phyloP scores from a whole-genome alignment of 2,329 filamentous ascomycete species.

The Hysterium pulicare region DNA sequence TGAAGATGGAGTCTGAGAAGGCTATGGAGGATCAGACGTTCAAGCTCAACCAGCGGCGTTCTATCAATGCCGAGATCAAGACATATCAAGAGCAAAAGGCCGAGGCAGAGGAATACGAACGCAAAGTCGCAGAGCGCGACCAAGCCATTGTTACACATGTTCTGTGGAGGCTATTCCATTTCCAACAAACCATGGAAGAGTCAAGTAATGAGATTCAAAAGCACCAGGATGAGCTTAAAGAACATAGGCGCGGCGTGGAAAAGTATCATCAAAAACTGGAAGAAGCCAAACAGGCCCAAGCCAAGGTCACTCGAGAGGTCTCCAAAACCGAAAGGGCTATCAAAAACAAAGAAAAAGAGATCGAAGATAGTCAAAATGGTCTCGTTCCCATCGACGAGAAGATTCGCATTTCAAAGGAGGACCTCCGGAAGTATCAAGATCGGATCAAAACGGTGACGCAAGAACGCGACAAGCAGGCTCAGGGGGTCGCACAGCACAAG shows the following conservation, averaged over 20 bases:
- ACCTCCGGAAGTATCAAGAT: slow-evolving; percentile 64
- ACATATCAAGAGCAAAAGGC: slow-evolving; percentile 96
- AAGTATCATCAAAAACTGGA: slow-evolving; percentile 79
- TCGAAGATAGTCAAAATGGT: slow-evolving; percentile 81
- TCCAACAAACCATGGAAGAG: slow-evolving; percentile 88
- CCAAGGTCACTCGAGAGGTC: slow-evolving; percentile 71
- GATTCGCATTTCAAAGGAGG: slow-evolving; percentile 68
- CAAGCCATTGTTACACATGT: slow-evolving; percentile 89
- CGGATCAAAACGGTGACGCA: slow-evolving; percentile 69
- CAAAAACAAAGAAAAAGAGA: slow-evolving; percentile 77
- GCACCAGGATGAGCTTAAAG: slow-evolving; percentile 91
- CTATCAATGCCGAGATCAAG: slow-evolving; percentile 96
- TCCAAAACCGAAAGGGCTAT: slow-evolving; percentile 81
- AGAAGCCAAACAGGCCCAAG: slow-evolving; percentile 78
- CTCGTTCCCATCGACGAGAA: slow-evolving; percentile 92
- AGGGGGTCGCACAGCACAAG: slow-evolving; percentile 67
- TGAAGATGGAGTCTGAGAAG: slow-evolving; percentile 83
- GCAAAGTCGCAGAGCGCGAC: slow-evolving; percentile 86
- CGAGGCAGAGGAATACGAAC: slow-evolving; percentile 90
- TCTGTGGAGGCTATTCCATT: slow-evolving; percentile 94
- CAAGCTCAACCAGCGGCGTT: slow-evolving; percentile 82
- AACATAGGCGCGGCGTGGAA: slow-evolving; percentile 83
- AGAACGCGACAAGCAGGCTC: slow-evolving; percentile 70
- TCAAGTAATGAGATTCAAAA: slow-evolving; percentile 87
- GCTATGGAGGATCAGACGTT: slow-evolving; percentile 85